Base-by-base conservation (phyloP, 2,329 filamentous ascomycete genomes). In the Scedosporium boydii region DNA sequence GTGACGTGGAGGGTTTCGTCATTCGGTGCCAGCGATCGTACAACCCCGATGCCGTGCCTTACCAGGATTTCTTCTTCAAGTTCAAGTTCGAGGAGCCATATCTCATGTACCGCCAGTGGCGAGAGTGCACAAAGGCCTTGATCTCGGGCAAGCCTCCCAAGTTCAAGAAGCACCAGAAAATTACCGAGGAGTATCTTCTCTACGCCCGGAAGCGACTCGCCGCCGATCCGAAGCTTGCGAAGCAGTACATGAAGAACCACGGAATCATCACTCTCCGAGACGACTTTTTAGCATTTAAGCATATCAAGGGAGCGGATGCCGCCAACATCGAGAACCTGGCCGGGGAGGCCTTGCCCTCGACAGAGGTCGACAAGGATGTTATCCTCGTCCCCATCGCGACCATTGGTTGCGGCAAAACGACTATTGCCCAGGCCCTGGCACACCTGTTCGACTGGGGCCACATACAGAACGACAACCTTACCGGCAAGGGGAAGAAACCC, bases 51-150 rank as follows among this genome's bases (percentile, higher is more conserved):
- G 71, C 73, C 14, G 74, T 73, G 1, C 82, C 84, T 0, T 95
- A 87, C 72, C 77, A 84, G n/a, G 93, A 99, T 73, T 99, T 95
- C 95, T 99, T 99, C 76, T 99, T 99, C 87, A 99, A 99, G 76
- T 99, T 93, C 84, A 99, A 99, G 77, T 99, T 99, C 64, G 95
- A 99, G 71, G 95, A 99, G 76, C 95, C 95, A 0, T 99, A 99
- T 72, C 79, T 99, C 64, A 96, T 99, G 91, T 99, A 98, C 76
- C 87, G 95, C 26, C 95, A 99, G 77, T 99, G 95, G 95, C 87
- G 95, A 65, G 95, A 99, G 77, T 96, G 90, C 72, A 99, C 95
- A 51, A 98, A 96, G 74, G 84, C 90, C 4, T 76, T 98, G 63
- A 97, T 99, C 67, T 71, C 82, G 1, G 89, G 89, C 14, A 89